A percentile compares a stretch with the other conserved stretches of the same genome.
Evolutionary conservation across 179 eudicot genomes (phyloP).

Genomic region (Camellia oleifera): DNA sequence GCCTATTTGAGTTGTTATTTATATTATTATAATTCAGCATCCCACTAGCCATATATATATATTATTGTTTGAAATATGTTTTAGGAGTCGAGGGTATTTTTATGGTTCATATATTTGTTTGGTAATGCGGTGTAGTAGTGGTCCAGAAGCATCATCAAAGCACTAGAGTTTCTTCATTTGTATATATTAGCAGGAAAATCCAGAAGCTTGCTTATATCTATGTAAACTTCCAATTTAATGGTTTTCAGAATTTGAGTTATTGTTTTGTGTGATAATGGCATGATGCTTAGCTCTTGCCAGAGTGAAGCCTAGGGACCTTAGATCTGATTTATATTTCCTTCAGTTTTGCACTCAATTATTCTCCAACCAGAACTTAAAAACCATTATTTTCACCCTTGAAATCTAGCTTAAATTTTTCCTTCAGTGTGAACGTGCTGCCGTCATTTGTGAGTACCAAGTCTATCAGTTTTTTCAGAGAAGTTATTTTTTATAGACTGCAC

Average conservation of each 20-base stretch:
- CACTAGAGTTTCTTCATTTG: too few relatives aligned
- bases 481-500: too few relatives aligned
- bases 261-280: not conserved
- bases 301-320: not conserved
- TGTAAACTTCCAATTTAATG: not conserved
- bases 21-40: not conserved
- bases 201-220: not conserved
- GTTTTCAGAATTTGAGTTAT: not conserved
- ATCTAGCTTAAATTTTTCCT: too few relatives aligned
- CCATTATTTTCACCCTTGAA: not conserved
- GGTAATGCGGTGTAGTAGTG: too few relatives aligned
- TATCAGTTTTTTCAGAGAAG: too few relatives aligned
- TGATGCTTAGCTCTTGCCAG: not conserved
- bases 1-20: too few relatives aligned
- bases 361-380: not conserved
- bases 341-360: not conserved
- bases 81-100: too few relatives aligned
- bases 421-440: too few relatives aligned
- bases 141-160: too few relatives aligned
- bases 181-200: not conserved
- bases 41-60: not conserved
- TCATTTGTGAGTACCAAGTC: too few relatives aligned
- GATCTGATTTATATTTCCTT: not conserved
- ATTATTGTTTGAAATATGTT: too few relatives aligned
- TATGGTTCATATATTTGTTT: too few relatives aligned